Evolutionary conservation across 441 rosid genomes (phyloP).

Genomic region (Viola pubescens): DNA sequence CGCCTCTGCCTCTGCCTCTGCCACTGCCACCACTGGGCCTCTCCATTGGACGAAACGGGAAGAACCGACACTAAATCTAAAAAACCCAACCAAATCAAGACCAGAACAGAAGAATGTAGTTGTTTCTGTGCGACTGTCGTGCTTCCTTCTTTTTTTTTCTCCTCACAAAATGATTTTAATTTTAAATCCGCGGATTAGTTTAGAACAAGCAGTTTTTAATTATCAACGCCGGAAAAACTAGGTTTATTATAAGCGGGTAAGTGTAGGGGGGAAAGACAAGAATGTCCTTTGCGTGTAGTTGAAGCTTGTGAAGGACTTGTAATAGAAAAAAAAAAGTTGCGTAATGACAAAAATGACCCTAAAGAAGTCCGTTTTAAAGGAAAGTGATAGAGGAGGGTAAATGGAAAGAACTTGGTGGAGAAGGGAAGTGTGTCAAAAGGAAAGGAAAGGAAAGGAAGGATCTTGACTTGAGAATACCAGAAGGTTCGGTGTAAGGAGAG

Average conservation of each 20-base stretch:
- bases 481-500: slow-evolving; percentile 3
- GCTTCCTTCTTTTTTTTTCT: not conserved
- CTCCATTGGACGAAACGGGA: slow-evolving; percentile 43
- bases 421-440: not conserved
- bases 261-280: not conserved
- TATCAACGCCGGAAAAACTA: too few relatives aligned
- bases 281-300: not conserved
- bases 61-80: not conserved
- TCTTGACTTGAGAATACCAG: not conserved
- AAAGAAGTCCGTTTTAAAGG: not conserved
- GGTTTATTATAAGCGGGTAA: too few relatives aligned
- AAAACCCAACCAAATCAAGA: too few relatives aligned
- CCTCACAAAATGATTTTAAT: not conserved
- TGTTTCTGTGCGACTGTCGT: not conserved
- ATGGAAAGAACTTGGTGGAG: not conserved
- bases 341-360: not conserved
- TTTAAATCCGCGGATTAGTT: too few relatives aligned
- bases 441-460: not conserved
- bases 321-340: not conserved
- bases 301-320: too few relatives aligned
- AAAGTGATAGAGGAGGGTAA: not conserved
- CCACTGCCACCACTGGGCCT: slow-evolving; percentile 21
- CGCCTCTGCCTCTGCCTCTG: not conserved
- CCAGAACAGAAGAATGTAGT: not conserved
- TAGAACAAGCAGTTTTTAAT: not conserved